Evolutionary conservation across 345 rosid genomes (phyloP).

Genomic region (Eucalyptus cloeziana): DNA sequence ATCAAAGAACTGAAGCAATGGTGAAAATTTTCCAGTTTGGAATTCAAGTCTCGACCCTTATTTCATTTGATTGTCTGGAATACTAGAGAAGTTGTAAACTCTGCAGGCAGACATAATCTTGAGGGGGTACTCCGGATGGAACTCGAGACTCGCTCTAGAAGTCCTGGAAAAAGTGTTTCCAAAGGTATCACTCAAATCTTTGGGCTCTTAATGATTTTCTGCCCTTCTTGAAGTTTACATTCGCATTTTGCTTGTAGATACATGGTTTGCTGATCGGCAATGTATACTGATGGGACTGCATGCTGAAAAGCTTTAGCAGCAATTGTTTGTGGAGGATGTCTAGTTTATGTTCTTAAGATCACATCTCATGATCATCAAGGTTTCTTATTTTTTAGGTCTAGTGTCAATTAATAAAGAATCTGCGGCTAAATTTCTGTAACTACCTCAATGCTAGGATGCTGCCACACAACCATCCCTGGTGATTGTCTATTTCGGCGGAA

Average conservation of each 20-base stretch:
- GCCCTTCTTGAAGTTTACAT: background rate
- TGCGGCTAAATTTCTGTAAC: background rate
- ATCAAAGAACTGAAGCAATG: background rate
- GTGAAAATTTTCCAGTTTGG: background rate
- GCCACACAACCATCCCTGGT: conserved; percentile 66
- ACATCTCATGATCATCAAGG: background rate
- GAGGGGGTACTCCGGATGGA: conserved; percentile 93
- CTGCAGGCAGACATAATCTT: conserved; percentile 67
- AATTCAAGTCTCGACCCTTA: background rate
- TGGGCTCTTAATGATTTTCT: background rate
- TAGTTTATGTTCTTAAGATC: background rate
- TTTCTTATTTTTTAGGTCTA: background rate
- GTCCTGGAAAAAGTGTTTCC: conserved; percentile 71
- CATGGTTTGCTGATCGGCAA: background rate
- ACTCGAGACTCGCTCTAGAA: conserved; percentile 60
- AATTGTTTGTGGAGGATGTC: background rate
- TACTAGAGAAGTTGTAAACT: background rate
- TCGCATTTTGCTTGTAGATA: background rate
- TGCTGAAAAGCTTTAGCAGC: background rate
- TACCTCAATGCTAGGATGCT: conserved; percentile 30
- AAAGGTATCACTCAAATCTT: conserved; percentile 27
- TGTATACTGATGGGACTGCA: background rate
- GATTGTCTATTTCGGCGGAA: conserved; percentile 93
- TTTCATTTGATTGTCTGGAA: background rate
- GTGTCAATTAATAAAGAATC: background rate